These are phyloP conservation scores for Colletotrichum nymphaeae DNA, from an alignment of 2,329 filamentous ascomycete species.

Conservation along the genomic window DNA sequence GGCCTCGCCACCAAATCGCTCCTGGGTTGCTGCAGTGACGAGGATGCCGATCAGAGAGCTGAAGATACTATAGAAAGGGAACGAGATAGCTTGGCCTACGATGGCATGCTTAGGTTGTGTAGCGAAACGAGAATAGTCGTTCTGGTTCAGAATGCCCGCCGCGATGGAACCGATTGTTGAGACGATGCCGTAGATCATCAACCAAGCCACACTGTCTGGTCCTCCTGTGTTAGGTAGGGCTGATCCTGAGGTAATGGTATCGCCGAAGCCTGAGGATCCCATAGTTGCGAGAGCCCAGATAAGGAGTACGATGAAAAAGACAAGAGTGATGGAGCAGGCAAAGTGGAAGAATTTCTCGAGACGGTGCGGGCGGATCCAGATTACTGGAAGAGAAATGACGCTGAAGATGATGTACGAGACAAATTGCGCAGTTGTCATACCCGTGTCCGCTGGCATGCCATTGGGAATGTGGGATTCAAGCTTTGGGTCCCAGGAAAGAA, in stretches of 20 bases:
- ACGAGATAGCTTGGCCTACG: slow-evolving; percentile 48
- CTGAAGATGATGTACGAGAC: slow-evolving; percentile 57
- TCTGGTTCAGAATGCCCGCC: slow-evolving; percentile 52
- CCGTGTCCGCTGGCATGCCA: slow-evolving; percentile 51
- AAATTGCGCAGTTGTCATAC: slow-evolving; percentile 57
- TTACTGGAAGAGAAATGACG: slow-evolving; percentile 54
- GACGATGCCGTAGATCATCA: slow-evolving; percentile 50
- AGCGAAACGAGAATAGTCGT: slow-evolving; percentile 51
- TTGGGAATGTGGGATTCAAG: slow-evolving; percentile 56
- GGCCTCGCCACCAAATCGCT: slow-evolving; percentile 46
- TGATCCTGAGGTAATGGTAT: slow-evolving; percentile 40
- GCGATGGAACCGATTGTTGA: slow-evolving; percentile 52
- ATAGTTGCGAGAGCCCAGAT: slow-evolving; percentile 58
- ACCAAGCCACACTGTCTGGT: slow-evolving; percentile 47
- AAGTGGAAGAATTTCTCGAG: slow-evolving; percentile 55
- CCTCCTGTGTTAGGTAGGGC: slow-evolving; percentile 42
- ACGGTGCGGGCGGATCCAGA: slow-evolving; percentile 57
- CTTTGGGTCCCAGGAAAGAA: slow-evolving; percentile 57
- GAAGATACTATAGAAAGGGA: slow-evolving; percentile 49
- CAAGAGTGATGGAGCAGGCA: slow-evolving; percentile 50
- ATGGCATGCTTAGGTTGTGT: slow-evolving; percentile 46
- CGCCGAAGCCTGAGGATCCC: slow-evolving; percentile 52
- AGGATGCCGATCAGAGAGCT: slow-evolving; percentile 53
- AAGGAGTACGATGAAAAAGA: slow-evolving; percentile 54
- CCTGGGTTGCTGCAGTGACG: slow-evolving; percentile 52